These are phyloP conservation scores for Trichosporon faecale DNA, from an alignment of 1,284 basidiomycete genomes.

Conservation along the genomic window DNA sequence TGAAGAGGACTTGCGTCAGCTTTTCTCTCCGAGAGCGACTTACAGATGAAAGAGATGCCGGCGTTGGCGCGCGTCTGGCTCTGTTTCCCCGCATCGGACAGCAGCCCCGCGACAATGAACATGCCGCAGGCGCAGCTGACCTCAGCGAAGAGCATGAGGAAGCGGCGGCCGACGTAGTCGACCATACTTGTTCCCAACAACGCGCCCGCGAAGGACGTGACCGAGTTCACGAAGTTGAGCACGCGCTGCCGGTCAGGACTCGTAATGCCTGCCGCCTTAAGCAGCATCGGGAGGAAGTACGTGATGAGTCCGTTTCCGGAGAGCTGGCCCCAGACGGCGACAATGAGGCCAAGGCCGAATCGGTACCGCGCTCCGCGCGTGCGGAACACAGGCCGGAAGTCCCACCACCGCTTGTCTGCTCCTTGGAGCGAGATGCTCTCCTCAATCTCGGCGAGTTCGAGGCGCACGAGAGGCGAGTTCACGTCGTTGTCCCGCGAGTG, in stretches of 20 bases:
- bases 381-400: constrained; percentile 58
- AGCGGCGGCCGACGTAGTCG: constrained; percentile 34
- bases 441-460: constrained; percentile 59
- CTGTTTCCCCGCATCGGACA: constrained; percentile 27
- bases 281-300: constrained; percentile 42
- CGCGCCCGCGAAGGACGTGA: constrained; percentile 34
- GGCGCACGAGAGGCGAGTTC: constrained; percentile 57
- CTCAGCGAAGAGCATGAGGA: constrained; percentile 32
- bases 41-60: constrained; percentile 37
- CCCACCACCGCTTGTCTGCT: constrained; percentile 55
- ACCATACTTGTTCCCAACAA: constrained; percentile 32
- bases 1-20: constrained; percentile 16
- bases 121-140: constrained; percentile 30
- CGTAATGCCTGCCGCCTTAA: constrained; percentile 33
- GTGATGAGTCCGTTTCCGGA: constrained; percentile 48
- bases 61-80: constrained; percentile 31
- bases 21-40: background rate
- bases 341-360: constrained; percentile 57
- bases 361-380: constrained; percentile 56
- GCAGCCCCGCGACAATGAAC: constrained; percentile 36
- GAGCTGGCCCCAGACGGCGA: constrained; percentile 36
- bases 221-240: constrained; percentile 38
- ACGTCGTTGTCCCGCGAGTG: constrained; percentile 57
- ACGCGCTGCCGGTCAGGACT: constrained; percentile 30
- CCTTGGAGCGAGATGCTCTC: constrained; percentile 53